Conservation (phyloP, 1,139 yeast species). For the Pichiaceae sp. region DNA sequence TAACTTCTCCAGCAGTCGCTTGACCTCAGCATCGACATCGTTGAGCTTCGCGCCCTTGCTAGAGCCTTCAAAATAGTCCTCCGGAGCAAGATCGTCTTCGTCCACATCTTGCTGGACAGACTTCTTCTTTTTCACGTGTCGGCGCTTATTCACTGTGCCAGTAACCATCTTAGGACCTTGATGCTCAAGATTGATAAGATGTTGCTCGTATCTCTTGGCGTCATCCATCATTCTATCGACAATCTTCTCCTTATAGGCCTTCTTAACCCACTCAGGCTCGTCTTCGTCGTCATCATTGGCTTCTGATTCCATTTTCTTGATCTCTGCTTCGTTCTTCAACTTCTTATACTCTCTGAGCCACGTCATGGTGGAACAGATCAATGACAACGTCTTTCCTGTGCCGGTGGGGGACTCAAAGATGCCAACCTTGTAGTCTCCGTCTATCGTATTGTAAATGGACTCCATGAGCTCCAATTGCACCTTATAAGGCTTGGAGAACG, state of each 20-base stretch:
- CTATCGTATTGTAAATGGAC: slow-evolving; percentile 57
- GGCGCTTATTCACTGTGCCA: slow-evolving; percentile 5
- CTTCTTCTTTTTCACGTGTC: slow-evolving; percentile 8
- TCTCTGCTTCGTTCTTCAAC: slow-evolving; percentile 14
- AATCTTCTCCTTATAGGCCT: slow-evolving; percentile 30
- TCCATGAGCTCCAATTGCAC: slow-evolving; percentile 77
- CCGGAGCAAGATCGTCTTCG: slow-evolving; percentile 31
- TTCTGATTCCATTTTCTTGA: slow-evolving; percentile 9
- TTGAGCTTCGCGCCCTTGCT: slow-evolving; percentile 18
- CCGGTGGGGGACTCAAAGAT: slow-evolving; percentile 94
- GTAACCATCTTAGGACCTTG: slow-evolving; percentile 12
- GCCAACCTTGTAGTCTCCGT: slow-evolving; percentile 56
- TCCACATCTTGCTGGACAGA: slow-evolving; percentile 2
- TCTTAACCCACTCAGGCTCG: slow-evolving; percentile 49
- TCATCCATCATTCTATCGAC: slow-evolving; percentile 25
- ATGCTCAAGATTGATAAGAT: slow-evolving; percentile 24
- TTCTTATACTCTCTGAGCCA: slow-evolving; percentile 68
- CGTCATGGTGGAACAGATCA: slow-evolving; percentile 79
- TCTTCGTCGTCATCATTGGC: slow-evolving; percentile 27
- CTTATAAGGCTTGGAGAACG: slow-evolving; percentile 64
- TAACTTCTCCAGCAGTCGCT: slow-evolving; percentile 31
- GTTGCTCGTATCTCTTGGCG: slow-evolving; percentile 33
- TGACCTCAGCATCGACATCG: slow-evolving; percentile 36
- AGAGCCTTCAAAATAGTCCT: slow-evolving; percentile 29
- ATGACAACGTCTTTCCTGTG: slow-evolving; percentile 82